Percentiles rank a stretch among this genome's conserved stretches.
Evolutionary conservation across 768 basidiomycete species (phyloP).

Genomic region (Rhizopogon roseolus): DNA sequence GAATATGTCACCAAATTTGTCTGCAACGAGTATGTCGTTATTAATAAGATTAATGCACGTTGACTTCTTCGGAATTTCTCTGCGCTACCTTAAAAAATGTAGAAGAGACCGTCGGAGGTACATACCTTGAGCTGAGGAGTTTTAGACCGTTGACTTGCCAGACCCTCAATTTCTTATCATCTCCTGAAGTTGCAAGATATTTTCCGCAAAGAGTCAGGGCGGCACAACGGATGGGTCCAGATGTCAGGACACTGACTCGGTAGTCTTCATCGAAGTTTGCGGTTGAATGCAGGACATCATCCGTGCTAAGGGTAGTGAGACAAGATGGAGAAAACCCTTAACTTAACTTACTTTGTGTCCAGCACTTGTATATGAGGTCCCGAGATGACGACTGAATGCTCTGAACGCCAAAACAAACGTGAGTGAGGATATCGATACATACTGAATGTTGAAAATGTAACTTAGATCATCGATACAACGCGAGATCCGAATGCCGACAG

Average conservation of each 20-base stretch:
- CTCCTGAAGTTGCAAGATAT: constrained; percentile 60
- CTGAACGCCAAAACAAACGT: constrained; percentile 35
- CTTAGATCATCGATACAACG: not conserved
- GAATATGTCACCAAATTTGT: constrained; percentile 96
- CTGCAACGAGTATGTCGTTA: constrained; percentile 72
- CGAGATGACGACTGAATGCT: constrained; percentile 39
- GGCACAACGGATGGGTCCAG: constrained; percentile 57
- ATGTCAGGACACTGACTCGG: constrained; percentile 31
- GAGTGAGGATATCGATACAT: constrained; percentile 48
- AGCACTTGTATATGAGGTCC: constrained; percentile 64
- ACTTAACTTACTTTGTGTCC: constrained; percentile 52
- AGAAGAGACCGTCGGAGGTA: not conserved
- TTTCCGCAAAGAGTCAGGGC: constrained; percentile 40
- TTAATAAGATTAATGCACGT: constrained; percentile 67
- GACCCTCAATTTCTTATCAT: constrained; percentile 79
- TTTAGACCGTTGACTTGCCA: constrained; percentile 60
- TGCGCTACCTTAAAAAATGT: constrained; percentile 22
- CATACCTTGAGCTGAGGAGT: constrained; percentile 60
- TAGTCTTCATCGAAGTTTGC: constrained; percentile 25
- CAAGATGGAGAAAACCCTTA: constrained; percentile 12
- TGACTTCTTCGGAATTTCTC: constrained; percentile 81
- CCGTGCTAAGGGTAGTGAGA: constrained; percentile 38
- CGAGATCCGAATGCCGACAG: not conserved
- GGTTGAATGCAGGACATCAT: constrained; percentile 45
- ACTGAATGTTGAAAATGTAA: not conserved